These are phyloP conservation scores for Cicer bijugum DNA, from an alignment of 306 rosid genomes.

Conservation along the genomic window DNA sequence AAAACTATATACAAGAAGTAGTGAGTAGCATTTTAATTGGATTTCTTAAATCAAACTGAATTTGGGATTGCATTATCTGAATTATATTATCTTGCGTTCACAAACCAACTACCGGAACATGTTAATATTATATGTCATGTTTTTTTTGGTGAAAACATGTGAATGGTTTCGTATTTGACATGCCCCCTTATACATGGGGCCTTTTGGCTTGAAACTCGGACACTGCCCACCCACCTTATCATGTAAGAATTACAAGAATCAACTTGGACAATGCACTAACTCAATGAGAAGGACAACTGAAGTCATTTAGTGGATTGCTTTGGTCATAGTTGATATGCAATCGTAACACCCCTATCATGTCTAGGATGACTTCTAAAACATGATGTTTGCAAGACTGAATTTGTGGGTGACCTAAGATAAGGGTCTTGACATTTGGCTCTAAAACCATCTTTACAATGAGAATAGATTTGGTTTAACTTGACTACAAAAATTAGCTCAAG, in stretches of 20 bases:
- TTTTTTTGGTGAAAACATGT: background rate
- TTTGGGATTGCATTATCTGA: background rate
- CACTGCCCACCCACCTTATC: background rate
- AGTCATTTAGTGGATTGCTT: background rate
- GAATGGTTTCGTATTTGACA: background rate
- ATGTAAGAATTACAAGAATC: background rate
- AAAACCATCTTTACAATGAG: too few relatives aligned
- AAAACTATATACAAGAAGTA: background rate
- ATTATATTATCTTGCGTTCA: too few relatives aligned
- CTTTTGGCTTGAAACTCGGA: background rate
- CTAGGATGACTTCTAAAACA: background rate
- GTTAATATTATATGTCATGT: background rate
- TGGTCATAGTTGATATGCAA: background rate
- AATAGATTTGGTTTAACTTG: too few relatives aligned
- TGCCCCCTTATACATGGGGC: background rate
- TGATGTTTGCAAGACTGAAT: background rate
- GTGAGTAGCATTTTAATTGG: too few relatives aligned
- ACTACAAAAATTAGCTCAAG: too few relatives aligned
- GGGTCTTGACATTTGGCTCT: too few relatives aligned
- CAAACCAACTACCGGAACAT: background rate
- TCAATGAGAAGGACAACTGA: background rate
- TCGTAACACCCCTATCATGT: background rate
- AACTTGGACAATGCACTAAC: background rate
- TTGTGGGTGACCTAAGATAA: too few relatives aligned
- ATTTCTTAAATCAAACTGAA: background rate